Conservation (phyloP, 306 rosid species). For the Rosa multiflora region DNA sequence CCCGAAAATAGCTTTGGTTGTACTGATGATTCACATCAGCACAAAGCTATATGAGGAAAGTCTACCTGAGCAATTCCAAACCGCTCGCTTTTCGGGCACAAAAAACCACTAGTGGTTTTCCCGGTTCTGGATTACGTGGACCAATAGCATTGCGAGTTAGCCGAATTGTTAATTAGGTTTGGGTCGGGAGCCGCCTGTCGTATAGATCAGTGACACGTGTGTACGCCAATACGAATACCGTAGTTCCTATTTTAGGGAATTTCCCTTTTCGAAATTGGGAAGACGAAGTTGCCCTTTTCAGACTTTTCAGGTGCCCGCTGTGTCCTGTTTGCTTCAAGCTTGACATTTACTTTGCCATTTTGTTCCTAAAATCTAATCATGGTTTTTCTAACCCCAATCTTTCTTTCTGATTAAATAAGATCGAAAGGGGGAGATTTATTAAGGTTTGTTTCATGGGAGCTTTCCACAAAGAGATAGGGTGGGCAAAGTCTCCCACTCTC, state of each 20-base stretch:
- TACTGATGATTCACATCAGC: conserved; percentile 44
- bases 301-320: background rate
- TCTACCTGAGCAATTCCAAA: conserved; percentile 32
- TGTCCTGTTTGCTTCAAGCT: conserved; percentile 8
- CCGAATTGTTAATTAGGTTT: conserved; percentile 2
- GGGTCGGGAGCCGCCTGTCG: conserved; percentile 29
- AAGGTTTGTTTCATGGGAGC: conserved; percentile 7
- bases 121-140: conserved; percentile 31
- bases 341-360: background rate
- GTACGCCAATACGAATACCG: conserved; percentile 27
- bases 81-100: conserved; percentile 12
- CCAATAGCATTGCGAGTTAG: conserved; percentile 32
- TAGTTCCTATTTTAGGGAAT: conserved; percentile 42
- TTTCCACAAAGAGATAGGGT: conserved; percentile 13
- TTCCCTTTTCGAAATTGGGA: conserved; percentile 12
- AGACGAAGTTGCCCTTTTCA: background rate
- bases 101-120: conserved; percentile 38
- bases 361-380: background rate
- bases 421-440: background rate
- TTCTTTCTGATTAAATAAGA: background rate
- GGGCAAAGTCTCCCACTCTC: conserved; percentile 6
- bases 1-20: conserved; percentile 21
- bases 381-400: background rate
- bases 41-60: conserved; percentile 73
- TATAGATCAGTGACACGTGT: conserved; percentile 67